phyloP scores from a whole-genome alignment of 2,329 filamentous ascomycete species.

The Colletotrichum musicola region DNA sequence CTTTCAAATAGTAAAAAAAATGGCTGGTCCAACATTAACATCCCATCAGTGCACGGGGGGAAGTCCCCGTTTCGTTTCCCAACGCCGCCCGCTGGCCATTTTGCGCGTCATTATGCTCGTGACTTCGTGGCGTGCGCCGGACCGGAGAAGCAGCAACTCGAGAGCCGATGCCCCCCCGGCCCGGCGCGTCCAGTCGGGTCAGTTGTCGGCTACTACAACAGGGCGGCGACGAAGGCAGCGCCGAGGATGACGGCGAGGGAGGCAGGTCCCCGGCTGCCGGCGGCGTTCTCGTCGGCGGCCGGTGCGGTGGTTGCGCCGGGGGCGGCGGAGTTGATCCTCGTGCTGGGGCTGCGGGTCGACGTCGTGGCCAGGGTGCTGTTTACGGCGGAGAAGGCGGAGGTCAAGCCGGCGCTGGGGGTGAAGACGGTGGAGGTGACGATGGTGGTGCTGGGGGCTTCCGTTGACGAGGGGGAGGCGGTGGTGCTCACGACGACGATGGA shows the following conservation, averaged over 20 bases:
- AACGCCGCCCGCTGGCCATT: constrained; percentile 20
- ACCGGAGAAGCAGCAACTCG: not conserved
- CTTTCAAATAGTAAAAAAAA: constrained; percentile 17
- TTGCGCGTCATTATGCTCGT: constrained; percentile 35
- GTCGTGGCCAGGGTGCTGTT: constrained; percentile 29
- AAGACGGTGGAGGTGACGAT: constrained; percentile 16
- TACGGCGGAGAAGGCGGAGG: constrained; percentile 22
- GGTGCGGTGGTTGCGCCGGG: constrained; percentile 1
- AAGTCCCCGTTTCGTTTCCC: constrained; percentile 2
- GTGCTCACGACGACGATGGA: constrained; percentile 3
- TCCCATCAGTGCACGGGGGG: constrained; percentile 36
- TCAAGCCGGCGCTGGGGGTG: constrained; percentile 24
- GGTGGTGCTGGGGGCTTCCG: constrained; percentile 16
- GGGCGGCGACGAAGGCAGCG: constrained; percentile 36
- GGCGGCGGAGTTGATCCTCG: constrained; percentile 14
- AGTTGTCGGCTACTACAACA: constrained; percentile 34
- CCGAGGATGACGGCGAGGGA: constrained; percentile 35
- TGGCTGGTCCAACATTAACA: constrained; percentile 35
- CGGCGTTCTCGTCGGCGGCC: constrained; percentile 19
- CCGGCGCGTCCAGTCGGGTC: constrained; percentile 36
- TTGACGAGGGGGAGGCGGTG: constrained; percentile 32
- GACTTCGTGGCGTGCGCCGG: constrained; percentile 35
- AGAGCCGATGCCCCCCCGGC: not conserved
- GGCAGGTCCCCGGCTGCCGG: constrained; percentile 27
- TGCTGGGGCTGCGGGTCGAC: constrained; percentile 17